Base-by-base conservation (phyloP, 139 green algal genomes). In the Pseudopediastrum boryanum region DNA sequence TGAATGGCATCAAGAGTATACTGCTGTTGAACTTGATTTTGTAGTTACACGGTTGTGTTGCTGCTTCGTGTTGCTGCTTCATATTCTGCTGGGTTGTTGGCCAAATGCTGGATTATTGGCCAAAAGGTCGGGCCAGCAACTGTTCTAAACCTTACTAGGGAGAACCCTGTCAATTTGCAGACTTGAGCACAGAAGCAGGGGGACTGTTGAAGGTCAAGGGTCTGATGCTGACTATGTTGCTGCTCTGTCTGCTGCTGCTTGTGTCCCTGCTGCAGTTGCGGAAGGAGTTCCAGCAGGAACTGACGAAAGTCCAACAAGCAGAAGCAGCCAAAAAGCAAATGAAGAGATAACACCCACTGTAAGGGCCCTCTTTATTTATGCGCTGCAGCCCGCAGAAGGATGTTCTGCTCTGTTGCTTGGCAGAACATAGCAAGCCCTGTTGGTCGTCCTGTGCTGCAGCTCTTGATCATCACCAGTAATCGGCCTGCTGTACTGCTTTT, bases 301-400 rank as follows among this genome's bases (percentile, higher is more conserved):
- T 80, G 5, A 80, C 71, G 29, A 72, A 63, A 46, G 44, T 73
- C 33, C 74, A 80, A 44, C 61, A 80, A 41, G 74, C 74, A 73
- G 74, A 71, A 43, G 59, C 74, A 52, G 56, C 68, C 35, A 44
- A 71, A 59, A 42, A 59, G 72, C 72, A 71, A 6, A 71, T 61
- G 56, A 79, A 78, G 31, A 78, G 67, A 12, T 69, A 31, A 66
- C 58, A 66, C 58, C n/a, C n/a, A n/a, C n/a, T n/a, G n/a, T n/a
- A n/a, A n/a, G n/a, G n/a, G n/a, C n/a, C n/a, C n/a, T n/a, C n/a
- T n/a, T n/a, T n/a, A n/a, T n/a, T n/a, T n/a, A n/a, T n/a, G n/a
- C n/a, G n/a, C n/a, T n/a, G n/a, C n/a, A n/a, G n/a, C n/a, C n/a
- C n/a, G n/a, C n/a, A n/a, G n/a, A n/a, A n/a, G n/a, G n/a, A n/a